Evolutionary conservation across 805 yeast genomes (phyloP), one percentile per base, ranked within the genome.

Genomic region (Saccharomyces paradoxus): DNA sequence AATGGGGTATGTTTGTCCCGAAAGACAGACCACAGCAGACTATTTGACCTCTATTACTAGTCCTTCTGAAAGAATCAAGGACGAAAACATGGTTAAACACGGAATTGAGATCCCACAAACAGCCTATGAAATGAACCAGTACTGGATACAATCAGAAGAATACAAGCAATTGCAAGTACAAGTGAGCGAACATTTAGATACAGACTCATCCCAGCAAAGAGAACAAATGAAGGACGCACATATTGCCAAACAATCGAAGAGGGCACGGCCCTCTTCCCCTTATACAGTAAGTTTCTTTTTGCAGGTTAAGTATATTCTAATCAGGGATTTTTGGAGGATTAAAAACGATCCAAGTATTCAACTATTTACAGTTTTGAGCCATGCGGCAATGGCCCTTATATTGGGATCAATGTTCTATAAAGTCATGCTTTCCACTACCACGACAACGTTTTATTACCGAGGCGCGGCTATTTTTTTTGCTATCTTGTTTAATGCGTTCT

Each of bases 381-480:
- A 80, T 58, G 62, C 73, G 12, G 56, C 74, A 21, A 78, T 81
- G 79, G 80, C 79, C 30, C 66, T 81, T 53, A 64, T 81, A 30
- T 63, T 78, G 46, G 69, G 81, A 3, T 80, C 85, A 0, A 73
- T 81, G 50, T 81, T 79, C 58, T 81, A 77, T 65, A 77, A 80
- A 58, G 59, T 79, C 26, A 55, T 55, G 55, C 53, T 51, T 57
- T 63, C 59, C 12, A 32, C 52, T 5, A 66, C 63, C 27, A 77
- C 84, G 1, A 66, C 59, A 2, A 72, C 79, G 0, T 75, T 81
- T 57, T 79, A 74, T 66, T 71, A 68, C 58, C 71, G 87, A 63
- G 75, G 80, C 58, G 79, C 87, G 44, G 76, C 81, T 49, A 70
- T 84, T 71, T 85, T 84, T 71, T 83, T 82, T 67, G 81, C 83